phyloP scores from a whole-genome alignment of 176 grass and related monocot species.

The Eleusine indica region DNA sequence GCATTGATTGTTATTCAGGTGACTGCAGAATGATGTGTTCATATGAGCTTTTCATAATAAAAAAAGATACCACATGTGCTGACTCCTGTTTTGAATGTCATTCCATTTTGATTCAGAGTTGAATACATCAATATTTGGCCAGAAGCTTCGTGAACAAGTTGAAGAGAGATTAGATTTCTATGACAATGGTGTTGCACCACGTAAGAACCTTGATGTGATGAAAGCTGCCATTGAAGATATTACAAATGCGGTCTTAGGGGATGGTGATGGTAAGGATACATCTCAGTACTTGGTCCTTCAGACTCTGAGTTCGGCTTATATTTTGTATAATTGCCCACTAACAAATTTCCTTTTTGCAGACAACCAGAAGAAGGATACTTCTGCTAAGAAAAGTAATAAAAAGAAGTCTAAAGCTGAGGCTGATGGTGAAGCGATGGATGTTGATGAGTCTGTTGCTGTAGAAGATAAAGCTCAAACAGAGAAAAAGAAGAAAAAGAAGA shows the following conservation, averaged over 20 bases:
- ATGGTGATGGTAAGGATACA: constrained; percentile 41
- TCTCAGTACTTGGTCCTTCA: background rate
- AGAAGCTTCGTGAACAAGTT: constrained; percentile 86
- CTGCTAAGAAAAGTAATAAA: constrained; percentile 65
- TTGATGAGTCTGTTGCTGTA: constrained; percentile 36
- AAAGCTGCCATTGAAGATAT: constrained; percentile 71
- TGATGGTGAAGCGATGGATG: constrained; percentile 52
- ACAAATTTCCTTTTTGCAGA: background rate
- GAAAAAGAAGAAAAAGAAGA: constrained; percentile 52
- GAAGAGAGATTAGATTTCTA: constrained; percentile 95
- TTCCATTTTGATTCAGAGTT: constrained; percentile 46
- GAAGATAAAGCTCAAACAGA: constrained; percentile 51
- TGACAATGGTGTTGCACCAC: constrained; percentile 83
- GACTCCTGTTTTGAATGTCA: too few relatives aligned
- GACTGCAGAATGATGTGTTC: background rate
- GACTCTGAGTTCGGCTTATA: background rate
- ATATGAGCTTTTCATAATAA: too few relatives aligned
- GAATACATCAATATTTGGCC: constrained; percentile 64
- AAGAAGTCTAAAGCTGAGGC: constrained; percentile 63
- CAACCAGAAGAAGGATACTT: constrained; percentile 37
- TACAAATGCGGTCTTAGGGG: background rate
- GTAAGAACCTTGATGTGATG: constrained; percentile 94
- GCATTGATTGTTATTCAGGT: constrained; percentile 98
- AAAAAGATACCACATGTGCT: too few relatives aligned
- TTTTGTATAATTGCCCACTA: background rate